These are phyloP conservation scores for Basipetospora chlamydospora DNA, from an alignment of 2,329 filamentous ascomycete species.

Conservation along the genomic window DNA sequence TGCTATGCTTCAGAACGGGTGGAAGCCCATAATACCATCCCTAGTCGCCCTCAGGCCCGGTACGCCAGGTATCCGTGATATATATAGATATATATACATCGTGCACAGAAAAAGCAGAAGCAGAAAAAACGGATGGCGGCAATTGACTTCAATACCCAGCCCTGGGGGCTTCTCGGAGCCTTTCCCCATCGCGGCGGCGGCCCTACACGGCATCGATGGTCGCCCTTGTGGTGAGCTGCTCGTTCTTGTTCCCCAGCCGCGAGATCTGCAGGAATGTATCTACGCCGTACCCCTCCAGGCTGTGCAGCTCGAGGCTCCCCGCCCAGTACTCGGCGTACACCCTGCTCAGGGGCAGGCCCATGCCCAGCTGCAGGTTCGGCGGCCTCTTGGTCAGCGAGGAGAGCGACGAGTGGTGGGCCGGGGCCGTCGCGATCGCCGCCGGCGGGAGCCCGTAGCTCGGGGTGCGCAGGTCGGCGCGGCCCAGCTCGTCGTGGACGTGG, in stretches of 20 bases:
- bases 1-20: too few species aligned
- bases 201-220: constrained; percentile 64
- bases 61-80: too few species aligned
- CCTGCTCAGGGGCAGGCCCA: constrained; percentile 83
- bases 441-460: constrained; percentile 19
- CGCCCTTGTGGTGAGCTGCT: constrained; percentile 69
- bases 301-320: constrained; percentile 79
- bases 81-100: too few species aligned
- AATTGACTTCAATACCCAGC: too few species aligned
- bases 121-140: not conserved
- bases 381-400: constrained; percentile 68
- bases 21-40: too few species aligned
- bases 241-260: constrained; percentile 94
- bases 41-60: too few species aligned
- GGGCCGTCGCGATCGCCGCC: constrained; percentile 16
- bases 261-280: constrained; percentile 95
- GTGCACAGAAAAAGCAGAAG: too few species aligned
- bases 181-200: too few species aligned
- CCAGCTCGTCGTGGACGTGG: constrained; percentile 25
- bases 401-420: constrained; percentile 28
- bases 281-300: constrained; percentile 85
- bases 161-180: too few species aligned
- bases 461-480: constrained; percentile 25
- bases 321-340: constrained; percentile 99
- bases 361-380: constrained; percentile 75